These are phyloP conservation scores for Flaveria bidentis DNA, from an alignment of 129 eudicot genomes.

Conservation along the genomic window DNA sequence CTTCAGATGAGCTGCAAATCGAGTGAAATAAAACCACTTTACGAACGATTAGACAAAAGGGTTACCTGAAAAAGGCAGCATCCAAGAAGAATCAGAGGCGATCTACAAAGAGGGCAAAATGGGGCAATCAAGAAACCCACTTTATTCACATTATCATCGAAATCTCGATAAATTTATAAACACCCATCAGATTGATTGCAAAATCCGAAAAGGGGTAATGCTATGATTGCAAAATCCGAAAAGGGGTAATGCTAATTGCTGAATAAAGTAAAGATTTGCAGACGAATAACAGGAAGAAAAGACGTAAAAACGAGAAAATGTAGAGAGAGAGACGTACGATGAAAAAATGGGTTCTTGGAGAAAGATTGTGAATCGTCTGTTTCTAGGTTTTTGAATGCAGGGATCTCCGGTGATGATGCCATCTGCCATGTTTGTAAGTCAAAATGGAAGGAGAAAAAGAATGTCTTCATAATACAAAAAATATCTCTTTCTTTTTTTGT, in stretches of 20 bases:
- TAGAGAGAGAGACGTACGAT: background rate
- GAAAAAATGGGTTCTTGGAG: slow-evolving; percentile 1
- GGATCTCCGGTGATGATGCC: slow-evolving; percentile 37
- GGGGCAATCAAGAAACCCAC: background rate
- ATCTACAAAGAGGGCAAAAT: slow-evolving; percentile 17
- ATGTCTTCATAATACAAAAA: slow-evolving; percentile 27
- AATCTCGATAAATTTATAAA: background rate
- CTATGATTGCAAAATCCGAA: slow-evolving; percentile 19
- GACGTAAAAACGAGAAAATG: slow-evolving; percentile 10
- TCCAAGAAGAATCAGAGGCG: slow-evolving; percentile 17
- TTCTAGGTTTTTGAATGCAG: slow-evolving; percentile 27
- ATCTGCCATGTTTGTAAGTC: slow-evolving; percentile 39
- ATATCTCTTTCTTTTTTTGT: background rate
- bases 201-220: slow-evolving; percentile 18
- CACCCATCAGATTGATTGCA: slow-evolving; percentile 17
- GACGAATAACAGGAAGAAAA: background rate
- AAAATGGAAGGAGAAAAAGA: slow-evolving; percentile 31
- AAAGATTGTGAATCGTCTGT: background rate
- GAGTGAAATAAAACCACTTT: background rate
- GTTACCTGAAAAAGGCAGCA: slow-evolving; percentile 28
- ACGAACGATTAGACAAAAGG: background rate
- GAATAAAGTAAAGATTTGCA: slow-evolving; percentile 1
- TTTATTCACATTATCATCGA: background rate
- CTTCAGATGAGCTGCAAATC: background rate
- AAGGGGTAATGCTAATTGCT: slow-evolving; percentile 17